Evolutionary conservation across 768 basidiomycete species (phyloP), one percentile per base, ranked within the genome.

Genomic region (Boletus subcaerulescens): DNA sequence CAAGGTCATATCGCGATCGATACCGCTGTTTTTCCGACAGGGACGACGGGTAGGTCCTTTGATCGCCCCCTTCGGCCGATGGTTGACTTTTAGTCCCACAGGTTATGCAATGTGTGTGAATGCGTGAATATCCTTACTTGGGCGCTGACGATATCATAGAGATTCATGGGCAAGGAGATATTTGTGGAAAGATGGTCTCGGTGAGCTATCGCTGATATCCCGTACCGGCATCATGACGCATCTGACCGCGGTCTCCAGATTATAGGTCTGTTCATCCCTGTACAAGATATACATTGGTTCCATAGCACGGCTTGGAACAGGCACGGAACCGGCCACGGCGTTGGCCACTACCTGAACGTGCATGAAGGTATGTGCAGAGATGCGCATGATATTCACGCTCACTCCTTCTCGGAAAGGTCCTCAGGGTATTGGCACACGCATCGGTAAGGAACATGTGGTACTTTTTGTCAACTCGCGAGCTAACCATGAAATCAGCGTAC

Each of bases 1-100:
- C 91, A 95, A 71, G 91, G 92, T 0, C 90, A 95, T 63, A 93
- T 96, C 56, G 84, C 91, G 1, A 87, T 99, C 45, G 96, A 97
- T 68, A 80, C 82, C 0, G 85, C 84, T 5, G 67, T 97, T 17
- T 91, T 98, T 69, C 95, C 96, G 0, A 78, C 72, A 40, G 89
- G 88, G 31, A 93, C 89, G 0, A 83, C 87, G 47, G 91, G 91
- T 76, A 70, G 59, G 74, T 31, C 39, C 33, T 43, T 24, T 5
- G 12, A 12, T 50, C 29, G 9, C 40, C 17, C 3, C n/a, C 10
- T 31, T 40, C 0, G 18, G 1, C 17, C 8, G 3, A 48, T 41
- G 1, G n/a, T 26, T 54, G n/a, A 60, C 24, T 4, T 31, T 26
- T 11, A 38, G 9, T 43, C 15, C 29, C 17, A 5, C 47, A 84